Evolutionary conservation across 331 rosid genomes (phyloP), one percentile per base, ranked within the genome.

Genomic region (Malus hybrid): DNA sequence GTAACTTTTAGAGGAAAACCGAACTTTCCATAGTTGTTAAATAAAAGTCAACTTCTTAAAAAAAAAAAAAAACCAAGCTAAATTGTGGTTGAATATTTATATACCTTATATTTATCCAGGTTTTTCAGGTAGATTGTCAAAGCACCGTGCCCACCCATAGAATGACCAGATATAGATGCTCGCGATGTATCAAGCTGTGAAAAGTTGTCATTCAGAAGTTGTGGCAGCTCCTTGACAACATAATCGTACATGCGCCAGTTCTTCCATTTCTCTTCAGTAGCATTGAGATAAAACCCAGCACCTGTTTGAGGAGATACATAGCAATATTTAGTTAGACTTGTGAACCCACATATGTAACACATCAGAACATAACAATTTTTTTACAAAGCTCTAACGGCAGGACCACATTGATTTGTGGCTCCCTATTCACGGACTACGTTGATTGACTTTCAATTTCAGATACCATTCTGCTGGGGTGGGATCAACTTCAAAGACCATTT

Each of bases 121-220:
- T 93, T 93, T 83, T 82, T 93, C 76, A 91, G 86, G 89, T 86
- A 93, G 81, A 93, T 87, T 42, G 95, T 91, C 44, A 93, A 72
- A 82, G 98, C 97, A 75, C 98, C 97, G 81, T 93, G 97, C 18
- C 98, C 97, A 10, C 98, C 98, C 98, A 93, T 93, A 67, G 98
- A 93, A 78, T 93, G 98, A 62, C 98, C 98, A 85, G 56, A 90
- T 79, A 93, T 83, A 29, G 97, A 93, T 32, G 97, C 98, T 54
- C 83, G 87, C 7, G 87, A 88, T 36, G 90, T 84, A 72, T 93
- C 90, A 65, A 93, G 97, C 88, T 88, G 86, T 2, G 95, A 89
- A 75, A 93, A 91, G 69, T 86, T 87, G 67, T 93, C 89, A 33
- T 80, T 77, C 68, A 93, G 83, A 83, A 93, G 90, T 75, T 83